Evolutionary conservation across 1,284 basidiomycete genomes (phyloP), one percentile per base, ranked within the genome.

Genomic region (Coniferiporia weirii): DNA sequence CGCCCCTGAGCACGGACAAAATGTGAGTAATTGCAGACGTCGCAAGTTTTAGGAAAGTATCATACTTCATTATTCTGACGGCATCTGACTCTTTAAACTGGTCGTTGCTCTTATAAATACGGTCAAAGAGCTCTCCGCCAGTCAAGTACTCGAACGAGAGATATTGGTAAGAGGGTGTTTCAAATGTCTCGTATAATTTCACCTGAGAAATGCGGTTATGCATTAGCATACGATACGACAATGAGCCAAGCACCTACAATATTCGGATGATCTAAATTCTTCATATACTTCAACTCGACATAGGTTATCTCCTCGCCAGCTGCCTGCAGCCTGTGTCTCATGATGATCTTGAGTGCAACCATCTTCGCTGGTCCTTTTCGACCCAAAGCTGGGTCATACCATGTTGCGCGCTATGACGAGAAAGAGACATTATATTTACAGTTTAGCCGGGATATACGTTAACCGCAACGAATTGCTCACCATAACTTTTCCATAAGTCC

Each of bases 1-100:
- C 81, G 0, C 88, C 89, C 58, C 88, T 89, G 64, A 27, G 27
- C 27, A 27, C 4, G 61, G 12, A 52, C n/a, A 15, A 48, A 19
- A n/a, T 2, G 32, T 35, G 10, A 4, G 48, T 15, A 7, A 27
- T 27, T 20, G 22, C 12, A 22, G 22, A 7, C 22, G 48, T 4
- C 48, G 32, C 2, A 15, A 22, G 36, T 12, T 34, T 15, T 6
- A 52, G n/a, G 38, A 40, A 10, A 40, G 7, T 15, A 34, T 40
- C 9, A 13, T 52, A 40, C 36, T 52, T 52, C 15, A 17, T 20
- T n/a, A 52, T 52, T 10, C 15, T 12, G 13, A 40, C 35, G 10
- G 51, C 51, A 40, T 40, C 19, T 1, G 51, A 36, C 17, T 52
- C 51, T 20, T 17, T 40, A 20, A 52, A 52, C 32, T 52, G 35